These are phyloP conservation scores for Quercus glauca DNA, from an alignment of 306 rosid species.

Conservation along the genomic window DNA sequence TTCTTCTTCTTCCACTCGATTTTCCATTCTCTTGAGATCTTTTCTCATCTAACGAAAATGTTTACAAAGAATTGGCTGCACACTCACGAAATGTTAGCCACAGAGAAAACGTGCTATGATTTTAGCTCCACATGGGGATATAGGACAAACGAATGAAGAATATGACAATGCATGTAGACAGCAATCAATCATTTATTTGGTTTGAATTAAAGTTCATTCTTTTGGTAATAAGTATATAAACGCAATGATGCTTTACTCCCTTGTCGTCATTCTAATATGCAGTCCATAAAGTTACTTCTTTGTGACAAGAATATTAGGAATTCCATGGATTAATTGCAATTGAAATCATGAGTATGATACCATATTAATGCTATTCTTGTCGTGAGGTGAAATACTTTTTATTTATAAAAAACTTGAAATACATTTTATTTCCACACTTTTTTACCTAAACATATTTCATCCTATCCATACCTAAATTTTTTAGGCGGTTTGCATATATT, in stretches of 20 bases:
- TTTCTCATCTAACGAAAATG: no score
- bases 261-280: neutral
- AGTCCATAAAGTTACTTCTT: neutral
- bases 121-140: neutral
- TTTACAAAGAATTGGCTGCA: no score
- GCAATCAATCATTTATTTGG: neutral
- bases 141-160: neutral
- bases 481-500: no score
- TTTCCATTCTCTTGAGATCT: no score
- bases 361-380: no score
- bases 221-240: neutral
- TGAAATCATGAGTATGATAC: neutral
- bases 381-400: no score
- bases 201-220: neutral
- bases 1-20: no score
- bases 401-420: no score
- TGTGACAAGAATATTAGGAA: no score
- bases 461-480: no score
- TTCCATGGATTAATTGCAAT: neutral
- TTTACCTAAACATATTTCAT: no score
- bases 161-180: neutral
- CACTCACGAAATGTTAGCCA: neutral
- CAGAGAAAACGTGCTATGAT: neutral
- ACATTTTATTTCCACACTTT: no score
- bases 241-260: neutral